A percentile compares a stretch with the other conserved stretches of the same genome.
phyloP scores from a whole-genome alignment of 2,329 filamentous ascomycete genomes.

The Nemania sp. region DNA sequence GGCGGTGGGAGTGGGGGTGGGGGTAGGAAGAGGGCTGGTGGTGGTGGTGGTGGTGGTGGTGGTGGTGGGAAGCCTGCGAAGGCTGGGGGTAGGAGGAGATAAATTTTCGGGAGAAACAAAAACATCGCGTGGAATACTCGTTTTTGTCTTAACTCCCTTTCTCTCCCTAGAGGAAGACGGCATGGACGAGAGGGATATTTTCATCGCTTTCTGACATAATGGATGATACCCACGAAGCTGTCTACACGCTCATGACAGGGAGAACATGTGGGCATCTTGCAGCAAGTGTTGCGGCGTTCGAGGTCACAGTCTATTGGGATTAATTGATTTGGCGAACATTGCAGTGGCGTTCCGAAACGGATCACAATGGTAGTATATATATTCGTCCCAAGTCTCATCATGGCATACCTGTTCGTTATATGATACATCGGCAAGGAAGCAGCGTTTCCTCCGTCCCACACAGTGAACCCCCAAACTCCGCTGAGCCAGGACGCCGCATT shows the following conservation, averaged over 20 bases:
- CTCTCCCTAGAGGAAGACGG: neutral
- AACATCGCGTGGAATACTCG: too few relatives aligned
- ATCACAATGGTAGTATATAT: conserved; percentile 24
- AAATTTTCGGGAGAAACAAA: too few relatives aligned
- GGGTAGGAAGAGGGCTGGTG: too few relatives aligned
- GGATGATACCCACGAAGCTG: conserved; percentile 23
- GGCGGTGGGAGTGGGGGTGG: conserved; percentile 3
- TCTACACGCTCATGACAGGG: conserved; percentile 9
- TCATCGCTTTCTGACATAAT: conserved; percentile 1
- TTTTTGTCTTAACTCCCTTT: too few relatives aligned
- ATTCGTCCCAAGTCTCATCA: conserved; percentile 22
- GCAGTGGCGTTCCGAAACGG: conserved; percentile 16
- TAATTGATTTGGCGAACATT: conserved; percentile 6
- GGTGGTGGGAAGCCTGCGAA: too few relatives aligned
- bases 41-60: too few relatives aligned
- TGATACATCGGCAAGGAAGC: conserved; percentile 30
- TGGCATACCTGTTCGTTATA: conserved; percentile 26
- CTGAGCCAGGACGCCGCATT: conserved; percentile 11
- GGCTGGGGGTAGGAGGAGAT: too few relatives aligned
- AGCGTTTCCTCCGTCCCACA: conserved; percentile 7
- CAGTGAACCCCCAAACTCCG: conserved; percentile 29
- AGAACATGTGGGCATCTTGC: neutral
- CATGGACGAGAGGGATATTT: neutral
- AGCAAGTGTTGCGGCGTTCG: conserved; percentile 21
- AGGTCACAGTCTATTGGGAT: conserved; percentile 2